phyloP scores from a whole-genome alignment of 352 stramenopile species.

The Globisporangium radiosum region DNA sequence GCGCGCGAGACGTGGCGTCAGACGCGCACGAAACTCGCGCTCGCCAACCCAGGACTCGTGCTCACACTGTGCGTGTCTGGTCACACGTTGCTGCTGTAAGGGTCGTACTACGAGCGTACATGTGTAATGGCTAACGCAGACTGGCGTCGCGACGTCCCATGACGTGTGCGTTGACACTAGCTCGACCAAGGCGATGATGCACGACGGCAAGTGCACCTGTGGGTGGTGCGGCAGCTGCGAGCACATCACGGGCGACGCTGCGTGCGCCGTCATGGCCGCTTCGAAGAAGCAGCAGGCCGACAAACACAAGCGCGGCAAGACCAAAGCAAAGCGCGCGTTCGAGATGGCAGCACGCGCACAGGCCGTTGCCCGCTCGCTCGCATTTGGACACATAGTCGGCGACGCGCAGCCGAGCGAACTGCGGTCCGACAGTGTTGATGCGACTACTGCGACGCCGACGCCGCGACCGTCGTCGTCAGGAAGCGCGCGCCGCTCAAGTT shows the following conservation, averaged over 20 bases:
- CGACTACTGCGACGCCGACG: background rate
- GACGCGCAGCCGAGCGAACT: slow-evolving; percentile 16
- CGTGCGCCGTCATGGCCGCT: slow-evolving; percentile 31
- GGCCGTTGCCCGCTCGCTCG: slow-evolving; percentile 10
- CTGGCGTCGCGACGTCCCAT: too few relatives aligned
- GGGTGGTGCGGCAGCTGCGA: slow-evolving; percentile 70
- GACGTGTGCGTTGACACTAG: slow-evolving; percentile 14
- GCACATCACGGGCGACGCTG: slow-evolving; percentile 58
- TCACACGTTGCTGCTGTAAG: too few relatives aligned
- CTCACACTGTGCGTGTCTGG: slow-evolving; percentile 50
- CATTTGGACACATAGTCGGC: slow-evolving; percentile 25
- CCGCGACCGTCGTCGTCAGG: background rate
- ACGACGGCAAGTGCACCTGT: slow-evolving; percentile 75
- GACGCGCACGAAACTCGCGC: slow-evolving; percentile 62
- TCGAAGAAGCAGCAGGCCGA: slow-evolving; percentile 59
- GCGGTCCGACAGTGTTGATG: background rate
- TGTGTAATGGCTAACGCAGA: too few relatives aligned
- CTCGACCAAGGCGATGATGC: slow-evolving; percentile 80
- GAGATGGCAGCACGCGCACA: slow-evolving; percentile 14
- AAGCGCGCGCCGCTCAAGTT: slow-evolving; percentile 12
- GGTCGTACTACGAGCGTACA: too few relatives aligned
- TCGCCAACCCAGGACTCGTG: slow-evolving; percentile 59
- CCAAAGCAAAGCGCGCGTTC: slow-evolving; percentile 13
- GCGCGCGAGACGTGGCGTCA: slow-evolving; percentile 72
- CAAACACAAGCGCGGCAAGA: slow-evolving; percentile 36